Evolutionary conservation across 192 early-diverging fungal genomes (phyloP).

Genomic region (Radiomyces spectabilis): DNA sequence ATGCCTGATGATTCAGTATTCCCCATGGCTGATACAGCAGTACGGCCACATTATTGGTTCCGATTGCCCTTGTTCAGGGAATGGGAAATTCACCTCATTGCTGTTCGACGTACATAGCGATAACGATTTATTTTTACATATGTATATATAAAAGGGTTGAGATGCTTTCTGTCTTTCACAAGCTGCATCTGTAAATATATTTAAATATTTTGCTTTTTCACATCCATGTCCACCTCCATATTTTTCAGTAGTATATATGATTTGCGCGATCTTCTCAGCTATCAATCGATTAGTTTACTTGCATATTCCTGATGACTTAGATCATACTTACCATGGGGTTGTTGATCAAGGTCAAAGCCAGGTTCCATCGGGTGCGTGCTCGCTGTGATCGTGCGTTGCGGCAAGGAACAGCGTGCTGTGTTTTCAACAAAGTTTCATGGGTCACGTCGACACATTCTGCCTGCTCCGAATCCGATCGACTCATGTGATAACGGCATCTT

Average conservation of each 20-base stretch:
- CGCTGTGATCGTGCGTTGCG: not conserved
- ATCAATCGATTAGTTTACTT: not conserved
- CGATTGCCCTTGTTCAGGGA: constrained; percentile 5
- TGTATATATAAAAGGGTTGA: not conserved
- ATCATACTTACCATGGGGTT: constrained; percentile 15
- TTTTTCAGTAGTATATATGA: not conserved
- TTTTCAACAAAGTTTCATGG: not conserved
- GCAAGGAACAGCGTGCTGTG: not conserved
- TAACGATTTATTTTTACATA: not conserved
- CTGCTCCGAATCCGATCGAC: not conserved
- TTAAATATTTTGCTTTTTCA: no score
- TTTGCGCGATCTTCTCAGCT: not conserved
- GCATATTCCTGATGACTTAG: not conserved
- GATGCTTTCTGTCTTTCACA: no score
- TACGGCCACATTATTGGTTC: not conserved
- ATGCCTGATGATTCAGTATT: not conserved
- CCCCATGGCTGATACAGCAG: not conserved
- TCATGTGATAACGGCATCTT: constrained; percentile 3
- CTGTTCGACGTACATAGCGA: not conserved
- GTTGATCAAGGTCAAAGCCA: constrained; percentile 23
- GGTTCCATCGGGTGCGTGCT: constrained; percentile 26
- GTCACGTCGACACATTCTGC: constrained; percentile 1
- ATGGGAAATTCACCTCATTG: constrained; percentile 11
- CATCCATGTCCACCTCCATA: no score
- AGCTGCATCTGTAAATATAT: no score